phyloP scores from a whole-genome alignment of 805 yeast genomes.

The Cephaloascus fragrans region DNA sequence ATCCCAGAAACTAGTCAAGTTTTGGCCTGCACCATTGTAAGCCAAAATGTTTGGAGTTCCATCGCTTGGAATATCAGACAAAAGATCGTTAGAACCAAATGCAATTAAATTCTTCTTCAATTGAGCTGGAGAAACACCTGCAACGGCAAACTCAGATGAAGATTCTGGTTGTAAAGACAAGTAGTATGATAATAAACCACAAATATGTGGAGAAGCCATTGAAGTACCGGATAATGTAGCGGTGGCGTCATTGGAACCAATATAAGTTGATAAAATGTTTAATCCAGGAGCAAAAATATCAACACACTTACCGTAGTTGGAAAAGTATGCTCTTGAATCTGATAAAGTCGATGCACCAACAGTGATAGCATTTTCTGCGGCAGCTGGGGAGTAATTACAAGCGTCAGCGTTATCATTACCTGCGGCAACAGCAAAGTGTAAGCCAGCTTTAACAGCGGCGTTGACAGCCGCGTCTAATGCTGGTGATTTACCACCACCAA shows the following conservation, averaged over 20 bases:
- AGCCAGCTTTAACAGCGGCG: slow-evolving; percentile 82
- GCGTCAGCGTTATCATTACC: slow-evolving; percentile 94
- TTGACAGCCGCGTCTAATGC: slow-evolving; percentile 81
- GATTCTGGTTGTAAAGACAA: slow-evolving; percentile 76
- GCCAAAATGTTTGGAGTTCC: slow-evolving; percentile 67
- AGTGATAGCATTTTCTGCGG: slow-evolving; percentile 75
- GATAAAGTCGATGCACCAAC: slow-evolving; percentile 91
- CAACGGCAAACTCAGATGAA: slow-evolving; percentile 51
- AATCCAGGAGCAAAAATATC: slow-evolving; percentile 97
- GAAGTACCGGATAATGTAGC: slow-evolving; percentile 91
- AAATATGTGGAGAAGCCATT: slow-evolving; percentile 96
- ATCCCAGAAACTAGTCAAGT: slow-evolving; percentile 56
- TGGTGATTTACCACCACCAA: slow-evolving; percentile 89
- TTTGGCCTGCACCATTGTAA: slow-evolving; percentile 75
- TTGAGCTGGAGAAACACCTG: slow-evolving; percentile 58
- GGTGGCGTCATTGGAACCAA: slow-evolving; percentile 67
- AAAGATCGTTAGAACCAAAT: slow-evolving; percentile 51
- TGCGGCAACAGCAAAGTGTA: slow-evolving; percentile 93
- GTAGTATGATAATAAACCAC: slow-evolving; percentile 85
- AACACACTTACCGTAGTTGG: slow-evolving; percentile 93
- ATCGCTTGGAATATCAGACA: slow-evolving; percentile 57
- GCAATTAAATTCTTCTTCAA: slow-evolving; percentile 67
- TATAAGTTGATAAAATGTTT: slow-evolving; percentile 74
- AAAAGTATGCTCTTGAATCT: slow-evolving; percentile 89
- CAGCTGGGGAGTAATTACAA: slow-evolving; percentile 86